Conservation (phyloP, 2,329 filamentous ascomycete species). For the Exophiala lecanii-corni region DNA sequence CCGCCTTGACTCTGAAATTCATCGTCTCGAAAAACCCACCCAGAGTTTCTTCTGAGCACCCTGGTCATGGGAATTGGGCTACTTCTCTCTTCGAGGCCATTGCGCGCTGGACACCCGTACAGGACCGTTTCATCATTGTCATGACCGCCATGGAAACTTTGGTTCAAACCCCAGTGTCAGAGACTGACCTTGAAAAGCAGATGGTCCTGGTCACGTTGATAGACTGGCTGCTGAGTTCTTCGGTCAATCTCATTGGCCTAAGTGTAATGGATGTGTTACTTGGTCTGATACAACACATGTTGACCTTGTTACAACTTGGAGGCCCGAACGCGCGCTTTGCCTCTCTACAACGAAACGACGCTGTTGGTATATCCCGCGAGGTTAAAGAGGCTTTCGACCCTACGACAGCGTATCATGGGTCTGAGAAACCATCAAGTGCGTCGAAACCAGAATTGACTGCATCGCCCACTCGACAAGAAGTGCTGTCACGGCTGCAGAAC, state of each 20-base stretch:
- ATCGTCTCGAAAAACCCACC: constrained; percentile 56
- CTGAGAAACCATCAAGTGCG: constrained; percentile 5
- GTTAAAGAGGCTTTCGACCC: constrained; percentile 25
- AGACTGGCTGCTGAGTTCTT: constrained; percentile 75
- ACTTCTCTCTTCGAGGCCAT: constrained; percentile 75
- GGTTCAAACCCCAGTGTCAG: constrained; percentile 61
- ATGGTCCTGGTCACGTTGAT: constrained; percentile 73
- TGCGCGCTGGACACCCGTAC: constrained; percentile 84
- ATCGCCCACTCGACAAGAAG: constrained; percentile 51
- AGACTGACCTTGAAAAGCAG: constrained; percentile 69
- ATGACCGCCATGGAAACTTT: constrained; percentile 76
- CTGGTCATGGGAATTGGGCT: constrained; percentile 65
- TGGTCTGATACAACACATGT: constrained; percentile 77
- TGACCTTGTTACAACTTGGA: constrained; percentile 66
- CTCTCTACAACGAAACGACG: constrained; percentile 34
- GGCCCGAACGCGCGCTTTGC: constrained; percentile 36
- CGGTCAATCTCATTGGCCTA: constrained; percentile 88
- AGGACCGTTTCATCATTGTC: constrained; percentile 88
- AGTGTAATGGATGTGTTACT: constrained; percentile 94
- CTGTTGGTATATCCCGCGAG: constrained; percentile 29
- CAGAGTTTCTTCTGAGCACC: constrained; percentile 38
- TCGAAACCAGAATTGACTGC: constrained; percentile 42
- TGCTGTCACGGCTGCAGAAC: constrained; percentile 67
- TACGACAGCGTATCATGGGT: constrained; percentile 11
- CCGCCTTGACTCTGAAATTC: constrained; percentile 68